Base-by-base conservation (phyloP, 108 stramenopile species). In the Schizochytrium sp. region DNA sequence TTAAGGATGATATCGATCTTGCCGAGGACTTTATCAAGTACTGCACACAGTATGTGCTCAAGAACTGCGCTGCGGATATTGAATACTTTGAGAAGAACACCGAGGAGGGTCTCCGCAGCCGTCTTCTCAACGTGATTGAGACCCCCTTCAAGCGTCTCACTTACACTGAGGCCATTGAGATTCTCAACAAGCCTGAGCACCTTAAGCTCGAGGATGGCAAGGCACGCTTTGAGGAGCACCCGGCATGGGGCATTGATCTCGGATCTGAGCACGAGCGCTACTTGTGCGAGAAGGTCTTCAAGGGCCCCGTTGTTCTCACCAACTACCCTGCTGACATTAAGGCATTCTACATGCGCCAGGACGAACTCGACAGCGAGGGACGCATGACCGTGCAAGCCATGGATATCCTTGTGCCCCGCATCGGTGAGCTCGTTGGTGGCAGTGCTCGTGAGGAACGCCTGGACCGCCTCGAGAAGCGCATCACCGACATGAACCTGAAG, bases 1-100 rank as follows among this genome's bases (percentile, higher is more conserved):
- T 98, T 13, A 87, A 94, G 72, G 94, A 94, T 38, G 95, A 97
- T 90, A 94, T 98, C 73, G 94, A 93, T 89, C 95, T 97, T 69
- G 94, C 96, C n/a, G 97, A 98, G 92, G 96, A 97, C 60, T 98
- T 95, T 92, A 91, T 98, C 61, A 97, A 97, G 91, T 97, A 95
- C 89, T 96, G 95, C 83, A 95, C 97, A 61, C 87, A 92, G 59
- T 97, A 96, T 91, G 98, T 95, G 12, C 91, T 97, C 46, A 95
- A 95, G 64, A 93, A 94, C 61, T 98, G 98, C 90, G 91, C 72
- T 17, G 96, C 95, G 0, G 97, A 98, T 88, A 91, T 97, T 49
- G 94, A 94, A 47, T 97, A 95, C 88, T 96, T 98, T 90, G 97
- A 97, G 87, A 89, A 89, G 72, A 87, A 90, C 72, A 95, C 94